These are phyloP conservation scores for Zygotorulaspora sp. DNA, from an alignment of 805 yeast genomes.

Conservation along the genomic window DNA sequence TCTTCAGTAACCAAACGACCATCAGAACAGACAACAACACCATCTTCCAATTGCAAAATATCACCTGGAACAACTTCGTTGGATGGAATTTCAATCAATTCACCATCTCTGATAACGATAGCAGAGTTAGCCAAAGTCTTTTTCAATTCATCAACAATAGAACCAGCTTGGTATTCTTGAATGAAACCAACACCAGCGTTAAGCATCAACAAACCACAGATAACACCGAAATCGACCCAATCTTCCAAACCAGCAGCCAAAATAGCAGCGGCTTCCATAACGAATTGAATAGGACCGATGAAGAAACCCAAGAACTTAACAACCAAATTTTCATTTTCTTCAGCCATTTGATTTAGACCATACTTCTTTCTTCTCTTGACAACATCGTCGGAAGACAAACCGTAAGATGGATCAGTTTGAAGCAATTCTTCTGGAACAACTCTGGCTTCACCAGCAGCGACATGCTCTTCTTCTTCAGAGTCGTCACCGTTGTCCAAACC, in stretches of 20 bases:
- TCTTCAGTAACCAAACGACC: conserved; percentile 86
- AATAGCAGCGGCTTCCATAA: conserved; percentile 94
- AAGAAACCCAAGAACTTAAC: conserved; percentile 82
- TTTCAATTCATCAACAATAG: conserved; percentile 93
- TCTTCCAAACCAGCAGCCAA: conserved; percentile 95
- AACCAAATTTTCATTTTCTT: conserved; percentile 74
- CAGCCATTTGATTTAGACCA: conserved; percentile 88
- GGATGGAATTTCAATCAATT: conserved; percentile 68
- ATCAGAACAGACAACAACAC: conserved; percentile 89
- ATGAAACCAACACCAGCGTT: conserved; percentile 94
- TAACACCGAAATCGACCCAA: conserved; percentile 99
- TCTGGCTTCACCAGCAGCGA: conserved; percentile 57
- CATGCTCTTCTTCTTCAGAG: conserved; percentile 42
- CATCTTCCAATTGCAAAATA: conserved; percentile 86
- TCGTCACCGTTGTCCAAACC: conserved; percentile 48
- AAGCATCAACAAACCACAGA: conserved; percentile 76
- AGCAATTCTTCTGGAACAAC: conserved; percentile 83
- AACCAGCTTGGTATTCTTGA: conserved; percentile 97
- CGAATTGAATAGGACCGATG: conserved; percentile 94
- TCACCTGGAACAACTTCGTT: conserved; percentile 94
- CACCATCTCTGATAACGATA: conserved; percentile 77
- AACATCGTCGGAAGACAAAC: conserved; percentile 77
- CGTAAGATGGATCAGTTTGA: conserved; percentile 73
- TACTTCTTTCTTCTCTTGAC: conserved; percentile 80
- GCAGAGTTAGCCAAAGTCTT: conserved; percentile 92